Base-by-base conservation (phyloP, 2,329 filamentous ascomycete species). In the Sclerotinia glacialis region DNA sequence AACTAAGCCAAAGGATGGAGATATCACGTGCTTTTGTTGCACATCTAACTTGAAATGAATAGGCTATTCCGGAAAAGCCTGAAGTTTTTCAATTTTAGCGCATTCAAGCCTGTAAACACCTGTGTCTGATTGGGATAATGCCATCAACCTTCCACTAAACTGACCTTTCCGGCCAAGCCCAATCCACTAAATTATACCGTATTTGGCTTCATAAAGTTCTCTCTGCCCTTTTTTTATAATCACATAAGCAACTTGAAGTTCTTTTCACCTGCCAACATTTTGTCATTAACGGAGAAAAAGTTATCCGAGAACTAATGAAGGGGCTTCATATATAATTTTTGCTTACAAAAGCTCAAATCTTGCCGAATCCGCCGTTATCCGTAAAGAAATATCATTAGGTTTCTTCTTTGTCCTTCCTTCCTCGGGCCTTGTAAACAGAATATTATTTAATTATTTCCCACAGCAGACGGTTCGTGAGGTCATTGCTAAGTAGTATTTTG, bases 11-110 rank as follows among this genome's bases (percentile, higher is more conserved):
- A 26, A 26, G 16, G 18, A 42, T 5, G 0, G 2, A 3, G 6
- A 1, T 34, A 11, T 34, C 55, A 59, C 26, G 26, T 59, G 40
- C 7, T 59, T 59, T 46, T 59, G 55, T 59, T 59, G 55, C 55
- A 59, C 16, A n/a, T 59, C 55, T 46, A 14, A 59, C 40, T 34
- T 34, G 55, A 46, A n/a, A 59, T 59, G 55, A 59, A 59, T 59
- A 59, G 37, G 55, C 40, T 34, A 31, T 46, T 59, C 46, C 40
- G 40, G 40, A 1, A 14, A 59, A 46, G 55, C 7, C 18, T 18
- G 18, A n/a, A 55, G 52, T 37, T 55, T 54, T 4, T 11, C 28
- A 8, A 23, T 37, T 21, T 55, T 16, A 26, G 23, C 31, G 34
- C 23, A 14, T 18, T 1, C 0, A 26, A 14, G 53, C 12, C n/a